Evolutionary conservation across 805 yeast species (phyloP).

Genomic region (Yarrowia divulgata): DNA sequence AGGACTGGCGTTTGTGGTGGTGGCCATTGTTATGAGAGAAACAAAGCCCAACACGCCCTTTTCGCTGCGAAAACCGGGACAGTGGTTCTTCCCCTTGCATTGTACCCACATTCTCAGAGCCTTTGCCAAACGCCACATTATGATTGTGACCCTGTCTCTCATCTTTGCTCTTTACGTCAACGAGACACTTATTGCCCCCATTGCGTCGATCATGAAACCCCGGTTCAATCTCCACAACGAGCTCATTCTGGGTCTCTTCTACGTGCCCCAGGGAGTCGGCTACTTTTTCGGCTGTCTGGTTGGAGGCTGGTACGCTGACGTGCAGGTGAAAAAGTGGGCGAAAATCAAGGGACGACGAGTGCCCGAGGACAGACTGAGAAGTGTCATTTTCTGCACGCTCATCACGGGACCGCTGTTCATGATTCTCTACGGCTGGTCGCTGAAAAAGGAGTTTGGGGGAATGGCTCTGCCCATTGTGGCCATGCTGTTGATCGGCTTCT

Average conservation of each 20-base stretch:
- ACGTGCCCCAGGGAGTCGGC: conserved; percentile 64
- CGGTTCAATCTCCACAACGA: conserved; percentile 59
- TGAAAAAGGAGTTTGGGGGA: conserved; percentile 60
- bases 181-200: conserved; percentile 58
- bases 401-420: conserved; percentile 56
- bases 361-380: conserved; percentile 61
- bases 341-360: conserved; percentile 54
- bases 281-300: conserved; percentile 58
- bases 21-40: conserved; percentile 57
- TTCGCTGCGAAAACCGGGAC: conserved; percentile 5
- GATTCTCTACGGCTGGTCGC: conserved; percentile 62
- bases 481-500: conserved; percentile 58
- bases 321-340: conserved; percentile 54
- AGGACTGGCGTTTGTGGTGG: conserved; percentile 49
- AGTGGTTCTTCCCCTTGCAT: conserved; percentile 12
- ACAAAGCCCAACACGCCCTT: conserved; percentile 16
- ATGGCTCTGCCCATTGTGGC: conserved; percentile 61
- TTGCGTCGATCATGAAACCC: conserved; percentile 63
- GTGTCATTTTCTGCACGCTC: conserved; percentile 53
- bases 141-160: conserved; percentile 52
- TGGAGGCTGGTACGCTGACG: conserved; percentile 64
- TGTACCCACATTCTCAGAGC: conserved; percentile 4
- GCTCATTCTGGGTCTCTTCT: conserved; percentile 60
- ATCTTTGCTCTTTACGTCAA: conserved; percentile 58
- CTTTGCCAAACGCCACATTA: conserved; percentile 7